phyloP scores from a whole-genome alignment of 2,329 filamentous ascomycete genomes.

The Boeremia lycopersici region DNA sequence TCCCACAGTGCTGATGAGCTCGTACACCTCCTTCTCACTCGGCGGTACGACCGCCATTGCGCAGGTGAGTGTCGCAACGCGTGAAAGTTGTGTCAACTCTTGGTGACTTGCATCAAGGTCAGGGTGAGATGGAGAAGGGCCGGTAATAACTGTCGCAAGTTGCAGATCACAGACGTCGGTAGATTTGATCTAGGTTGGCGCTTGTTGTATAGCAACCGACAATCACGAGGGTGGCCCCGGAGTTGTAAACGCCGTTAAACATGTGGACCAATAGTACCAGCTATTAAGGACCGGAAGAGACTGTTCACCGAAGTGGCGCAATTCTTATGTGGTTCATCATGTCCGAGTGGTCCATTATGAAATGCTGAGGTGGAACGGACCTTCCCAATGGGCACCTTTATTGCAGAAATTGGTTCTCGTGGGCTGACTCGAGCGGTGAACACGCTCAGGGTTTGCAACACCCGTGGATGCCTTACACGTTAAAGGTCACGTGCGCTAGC shows the following conservation, averaged over 20 bases:
- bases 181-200: constrained; percentile 15
- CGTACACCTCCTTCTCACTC: constrained; percentile 39
- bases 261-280: constrained; percentile 12
- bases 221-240: constrained; percentile 12
- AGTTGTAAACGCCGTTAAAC: constrained; percentile 6
- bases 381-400: too few relatives aligned
- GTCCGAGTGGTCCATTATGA: neutral
- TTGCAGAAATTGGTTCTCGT: neutral
- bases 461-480: neutral
- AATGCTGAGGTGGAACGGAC: neutral
- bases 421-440: constrained; percentile 10
- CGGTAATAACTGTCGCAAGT: constrained; percentile 12
- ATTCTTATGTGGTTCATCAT: neutral
- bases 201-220: constrained; percentile 14
- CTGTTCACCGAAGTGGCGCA: constrained; percentile 10
- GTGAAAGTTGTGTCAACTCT: constrained; percentile 6
- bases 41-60: constrained; percentile 32
- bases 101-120: constrained; percentile 6
- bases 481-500: constrained; percentile 7
- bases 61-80: constrained; percentile 12
- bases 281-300: constrained; percentile 10
- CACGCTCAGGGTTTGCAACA: constrained; percentile 1
- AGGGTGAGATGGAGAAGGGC: constrained; percentile 13
- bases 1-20: constrained; percentile 36
- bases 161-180: constrained; percentile 9